Conservation (phyloP, 306 rosid genomes). For the Fragaria nilgerrensis region DNA sequence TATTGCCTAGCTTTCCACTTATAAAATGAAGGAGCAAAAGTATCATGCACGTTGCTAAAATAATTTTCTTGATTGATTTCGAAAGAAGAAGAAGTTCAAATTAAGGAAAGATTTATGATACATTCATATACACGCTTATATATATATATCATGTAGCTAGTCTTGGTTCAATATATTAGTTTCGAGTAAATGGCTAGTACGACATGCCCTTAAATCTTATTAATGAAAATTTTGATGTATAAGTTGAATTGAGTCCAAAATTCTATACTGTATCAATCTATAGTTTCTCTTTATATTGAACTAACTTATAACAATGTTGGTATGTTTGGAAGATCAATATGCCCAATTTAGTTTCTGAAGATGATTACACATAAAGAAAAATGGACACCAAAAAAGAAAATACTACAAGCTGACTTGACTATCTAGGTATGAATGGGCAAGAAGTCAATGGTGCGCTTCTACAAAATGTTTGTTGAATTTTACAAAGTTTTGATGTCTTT, state of each 20-base stretch:
- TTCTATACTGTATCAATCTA: too few relatives aligned
- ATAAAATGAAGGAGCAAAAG: background rate
- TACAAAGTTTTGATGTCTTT: slow-evolving; percentile 10
- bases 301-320: too few relatives aligned
- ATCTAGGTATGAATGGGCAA: slow-evolving; percentile 10
- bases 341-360: background rate
- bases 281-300: too few relatives aligned
- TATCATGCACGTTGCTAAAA: background rate
- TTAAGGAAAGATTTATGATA: background rate
- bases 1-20: background rate
- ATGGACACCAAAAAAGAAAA: slow-evolving; percentile 6
- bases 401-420: slow-evolving; percentile 25
- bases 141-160: too few relatives aligned
- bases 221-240: too few relatives aligned
- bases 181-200: too few relatives aligned
- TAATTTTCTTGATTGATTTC: background rate
- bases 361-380: background rate
- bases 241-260: too few relatives aligned
- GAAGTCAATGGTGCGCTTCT: slow-evolving; percentile 43
- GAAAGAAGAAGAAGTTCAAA: background rate
- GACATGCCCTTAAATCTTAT: too few relatives aligned
- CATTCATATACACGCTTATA: too few relatives aligned
- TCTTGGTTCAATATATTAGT: too few relatives aligned
- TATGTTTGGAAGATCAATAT: background rate
- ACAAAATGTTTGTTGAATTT: slow-evolving; percentile 35